A percentile compares a stretch with the other conserved stretches of the same genome.
Evolutionary conservation across 306 rosid genomes (phyloP).

Genomic region (Cucumis hystrix): DNA sequence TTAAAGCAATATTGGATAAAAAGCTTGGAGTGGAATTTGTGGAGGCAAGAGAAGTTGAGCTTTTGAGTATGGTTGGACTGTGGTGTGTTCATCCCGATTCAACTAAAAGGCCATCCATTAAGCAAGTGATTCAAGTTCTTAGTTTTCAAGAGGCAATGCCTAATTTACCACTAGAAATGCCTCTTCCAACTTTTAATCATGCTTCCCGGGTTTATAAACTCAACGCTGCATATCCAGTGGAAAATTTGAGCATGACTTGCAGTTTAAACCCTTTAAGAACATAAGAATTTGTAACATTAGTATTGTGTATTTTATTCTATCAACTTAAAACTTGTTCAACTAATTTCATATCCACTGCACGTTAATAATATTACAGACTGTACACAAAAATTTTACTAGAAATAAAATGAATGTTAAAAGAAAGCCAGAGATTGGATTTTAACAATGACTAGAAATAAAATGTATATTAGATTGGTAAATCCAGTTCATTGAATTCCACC

Average conservation of each 20-base stretch:
- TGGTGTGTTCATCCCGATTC: slow-evolving; percentile 1
- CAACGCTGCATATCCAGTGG: not conserved
- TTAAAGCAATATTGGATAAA: not conserved
- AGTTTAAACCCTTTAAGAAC: not conserved
- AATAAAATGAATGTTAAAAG: too few relatives aligned
- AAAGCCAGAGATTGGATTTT: too few relatives aligned
- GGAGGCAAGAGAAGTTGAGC: not conserved
- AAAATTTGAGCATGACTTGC: not conserved
- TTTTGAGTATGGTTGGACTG: not conserved
- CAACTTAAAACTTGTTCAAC: not conserved
- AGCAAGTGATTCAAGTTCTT: not conserved
- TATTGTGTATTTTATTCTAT: not conserved
- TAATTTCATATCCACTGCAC: not conserved
- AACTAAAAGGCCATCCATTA: not conserved
- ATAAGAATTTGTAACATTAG: not conserved
- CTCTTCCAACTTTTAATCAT: not conserved
- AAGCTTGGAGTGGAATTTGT: not conserved
- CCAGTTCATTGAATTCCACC: too few relatives aligned
- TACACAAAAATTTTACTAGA: too few relatives aligned
- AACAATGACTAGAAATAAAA: too few relatives aligned
- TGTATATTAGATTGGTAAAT: too few relatives aligned
- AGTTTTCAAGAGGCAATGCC: not conserved
- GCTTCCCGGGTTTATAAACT: not conserved
- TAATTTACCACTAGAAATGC: not conserved
- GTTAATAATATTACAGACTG: too few relatives aligned